A percentile compares a stretch with the other conserved stretches of the same genome.
Evolutionary conservation across 2,329 filamentous ascomycete species (phyloP).

Genomic region (Colletotrichum sp.): DNA sequence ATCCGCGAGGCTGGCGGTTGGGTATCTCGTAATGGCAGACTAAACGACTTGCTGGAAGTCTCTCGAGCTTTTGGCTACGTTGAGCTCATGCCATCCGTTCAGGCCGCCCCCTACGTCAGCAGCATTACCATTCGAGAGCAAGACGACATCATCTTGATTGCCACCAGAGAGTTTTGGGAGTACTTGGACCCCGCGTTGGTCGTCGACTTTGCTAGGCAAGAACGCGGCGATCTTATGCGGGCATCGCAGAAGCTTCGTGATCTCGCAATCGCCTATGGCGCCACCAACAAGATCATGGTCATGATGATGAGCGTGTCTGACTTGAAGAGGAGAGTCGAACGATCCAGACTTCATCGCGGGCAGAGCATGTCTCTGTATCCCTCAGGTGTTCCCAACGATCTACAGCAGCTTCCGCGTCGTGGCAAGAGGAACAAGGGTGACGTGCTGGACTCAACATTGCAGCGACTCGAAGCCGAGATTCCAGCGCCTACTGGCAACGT

Average conservation of each 20-base stretch:
- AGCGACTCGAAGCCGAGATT: slow-evolving; percentile 87
- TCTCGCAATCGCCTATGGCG: slow-evolving; percentile 93
- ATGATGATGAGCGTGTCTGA: slow-evolving; percentile 97
- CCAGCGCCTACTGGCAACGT: slow-evolving; percentile 90
- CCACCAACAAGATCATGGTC: slow-evolving; percentile 95
- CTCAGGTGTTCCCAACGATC: slow-evolving; percentile 74
- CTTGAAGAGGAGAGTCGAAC: slow-evolving; percentile 80
- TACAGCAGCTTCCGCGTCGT: slow-evolving; percentile 67
- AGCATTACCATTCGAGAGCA: slow-evolving; percentile 82
- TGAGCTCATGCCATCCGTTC: slow-evolving; percentile 89
- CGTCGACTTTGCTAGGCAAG: slow-evolving; percentile 87
- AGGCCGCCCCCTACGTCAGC: slow-evolving; percentile 85
- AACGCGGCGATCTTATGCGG: slow-evolving; percentile 89
- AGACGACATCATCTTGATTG: slow-evolving; percentile 92
- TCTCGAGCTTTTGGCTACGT: slow-evolving; percentile 96
- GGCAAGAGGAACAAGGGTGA: slow-evolving; percentile 67
- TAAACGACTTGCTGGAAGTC: slow-evolving; percentile 91
- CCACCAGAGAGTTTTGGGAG: slow-evolving; percentile 94
- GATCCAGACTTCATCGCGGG: slow-evolving; percentile 74
- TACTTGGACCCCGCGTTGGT: slow-evolving; percentile 89
- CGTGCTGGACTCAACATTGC: slow-evolving; percentile 84
- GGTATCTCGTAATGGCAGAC: slow-evolving; percentile 90
- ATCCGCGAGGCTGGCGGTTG: slow-evolving; percentile 95
- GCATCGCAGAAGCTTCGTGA: slow-evolving; percentile 94
- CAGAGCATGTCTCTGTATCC: slow-evolving; percentile 87